Conservation (phyloP, 192 early-diverging fungal genomes). For the Coemansia sp. region DNA sequence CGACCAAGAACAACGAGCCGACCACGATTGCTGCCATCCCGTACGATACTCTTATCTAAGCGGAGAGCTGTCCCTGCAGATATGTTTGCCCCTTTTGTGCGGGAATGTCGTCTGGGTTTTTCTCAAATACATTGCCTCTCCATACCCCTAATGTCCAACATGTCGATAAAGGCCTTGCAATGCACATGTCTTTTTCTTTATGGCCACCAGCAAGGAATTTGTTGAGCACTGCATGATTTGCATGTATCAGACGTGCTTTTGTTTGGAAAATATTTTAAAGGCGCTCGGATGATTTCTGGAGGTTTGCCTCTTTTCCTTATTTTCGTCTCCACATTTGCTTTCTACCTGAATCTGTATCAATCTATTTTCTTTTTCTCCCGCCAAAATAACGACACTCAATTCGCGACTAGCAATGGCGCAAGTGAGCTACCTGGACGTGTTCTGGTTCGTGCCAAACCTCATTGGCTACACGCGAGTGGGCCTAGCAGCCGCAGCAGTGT, state of each 20-base stretch:
- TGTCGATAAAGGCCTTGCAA: neutral
- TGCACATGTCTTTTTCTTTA: neutral
- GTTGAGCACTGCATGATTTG: slow-evolving; percentile 2
- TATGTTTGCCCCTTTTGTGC: neutral
- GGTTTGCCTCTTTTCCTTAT: neutral
- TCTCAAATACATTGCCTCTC: neutral
- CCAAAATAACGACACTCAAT: neutral
- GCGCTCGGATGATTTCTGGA: neutral
- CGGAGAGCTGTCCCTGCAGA: neutral
- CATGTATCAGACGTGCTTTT: neutral
- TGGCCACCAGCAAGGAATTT: neutral
- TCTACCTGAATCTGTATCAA: neutral
- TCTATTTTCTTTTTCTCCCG: neutral
- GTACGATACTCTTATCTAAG: slow-evolving; percentile 76
- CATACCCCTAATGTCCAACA: neutral
- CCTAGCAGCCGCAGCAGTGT: slow-evolving; percentile 69
- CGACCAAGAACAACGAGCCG: slow-evolving; percentile 84
- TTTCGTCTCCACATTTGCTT: neutral
- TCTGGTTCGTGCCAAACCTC: slow-evolving; percentile 49
- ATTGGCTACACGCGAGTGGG: slow-evolving; percentile 85
- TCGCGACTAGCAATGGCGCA: neutral
- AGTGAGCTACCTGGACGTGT: slow-evolving; percentile 26
- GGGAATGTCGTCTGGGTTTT: neutral
- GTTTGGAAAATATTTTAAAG: neutral
- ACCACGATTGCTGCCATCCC: slow-evolving; percentile 93